Percentiles rank a stretch among this genome's conserved stretches.
Conservation (phyloP, 352 stramenopile species). For the Phytopythium helicoides region DNA sequence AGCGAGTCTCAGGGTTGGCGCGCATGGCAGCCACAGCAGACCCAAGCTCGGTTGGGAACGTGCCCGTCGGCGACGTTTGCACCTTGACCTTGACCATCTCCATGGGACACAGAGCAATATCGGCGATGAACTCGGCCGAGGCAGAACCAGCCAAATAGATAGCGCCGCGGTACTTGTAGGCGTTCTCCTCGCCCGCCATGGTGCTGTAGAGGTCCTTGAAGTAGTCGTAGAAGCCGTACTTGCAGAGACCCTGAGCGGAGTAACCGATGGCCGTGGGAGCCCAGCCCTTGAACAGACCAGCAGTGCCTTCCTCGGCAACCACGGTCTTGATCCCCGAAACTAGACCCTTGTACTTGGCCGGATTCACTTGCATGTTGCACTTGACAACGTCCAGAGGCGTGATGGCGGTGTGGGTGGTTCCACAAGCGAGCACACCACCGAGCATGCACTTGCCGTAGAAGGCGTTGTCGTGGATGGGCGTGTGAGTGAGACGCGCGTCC, state of each 20-base stretch:
- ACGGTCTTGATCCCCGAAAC: conserved; percentile 84
- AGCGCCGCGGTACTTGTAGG: conserved; percentile 90
- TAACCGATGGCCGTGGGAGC: conserved; percentile 91
- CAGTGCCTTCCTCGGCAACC: conserved; percentile 78
- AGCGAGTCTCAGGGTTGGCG: conserved; percentile 86
- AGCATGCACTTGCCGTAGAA: conserved; percentile 96
- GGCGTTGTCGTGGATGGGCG: conserved; percentile 79
- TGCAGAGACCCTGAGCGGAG: conserved; percentile 88
- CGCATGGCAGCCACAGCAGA: conserved; percentile 87
- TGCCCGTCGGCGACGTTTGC: conserved; percentile 87
- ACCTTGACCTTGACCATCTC: conserved; percentile 96
- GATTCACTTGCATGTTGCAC: conserved; percentile 94
- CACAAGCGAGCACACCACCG: conserved; percentile 90
- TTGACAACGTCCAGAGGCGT: conserved; percentile 94
- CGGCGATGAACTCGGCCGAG: conserved; percentile 93
- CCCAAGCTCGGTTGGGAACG: conserved; percentile 88
- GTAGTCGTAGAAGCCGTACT: conserved; percentile 95
- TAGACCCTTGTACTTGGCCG: conserved; percentile 82
- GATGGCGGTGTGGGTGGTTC: conserved; percentile 91
- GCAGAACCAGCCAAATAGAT: conserved; percentile 92
- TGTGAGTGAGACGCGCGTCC: conserved; percentile 79
- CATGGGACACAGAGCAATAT: conserved; percentile 93
- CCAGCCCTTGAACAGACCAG: conserved; percentile 91
- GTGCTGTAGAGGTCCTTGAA: conserved; percentile 95
- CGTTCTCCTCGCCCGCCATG: conserved; percentile 89